Base-by-base conservation (phyloP, 441 rosid species). In the Bruguiera hainesii region DNA sequence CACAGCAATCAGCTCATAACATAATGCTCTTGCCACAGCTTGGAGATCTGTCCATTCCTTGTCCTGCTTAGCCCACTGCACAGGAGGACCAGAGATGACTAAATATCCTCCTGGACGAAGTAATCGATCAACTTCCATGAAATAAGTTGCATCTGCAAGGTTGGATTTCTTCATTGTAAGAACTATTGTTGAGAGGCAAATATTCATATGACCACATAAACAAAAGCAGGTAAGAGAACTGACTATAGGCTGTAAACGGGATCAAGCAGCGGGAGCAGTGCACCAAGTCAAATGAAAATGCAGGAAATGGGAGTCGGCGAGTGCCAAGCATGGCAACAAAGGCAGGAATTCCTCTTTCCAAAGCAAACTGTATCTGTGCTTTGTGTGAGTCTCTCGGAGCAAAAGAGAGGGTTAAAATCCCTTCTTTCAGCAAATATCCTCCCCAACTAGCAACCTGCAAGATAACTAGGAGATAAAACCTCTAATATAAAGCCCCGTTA, bases 21-120 rank as follows among this genome's bases (percentile, higher is more conserved):
- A 91, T 80, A 91, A 80, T 64, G 91, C 86, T 75, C 97, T 86
- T 67, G 97, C 98, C 70, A 84, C 98, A 64, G 88, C 94, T 78
- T 91, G 99, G 80, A 91, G 97, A 76, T 91, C 96, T 69, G 99
- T 93, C 99, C 99, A 91, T 76, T 95, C 97, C 81, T 91, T 95
- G 81, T 95, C 98, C 74, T 90, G 98, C 78, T 95, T 95, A 73
- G 98, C 85, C 98, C 97, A 95, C 77, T 87, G 97, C 26, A 91
- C 98, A 42, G 99, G 99, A 65, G 99, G 99, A 35, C 99, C 99
- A 70, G 99, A 95, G 79, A 88, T 90, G 73, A 95, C 95, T 61
- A 91, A 76, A 81, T 90, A 91, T 50, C 98, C 99, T 63, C 96
- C 99, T 18, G 96, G 96, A 52, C 98, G 91, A 64, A 95, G 91